A percentile compares a stretch with the other conserved stretches of the same genome.
phyloP scores from a whole-genome alignment of 352 stramenopile genomes.

The Nothophytophthora sp. region DNA sequence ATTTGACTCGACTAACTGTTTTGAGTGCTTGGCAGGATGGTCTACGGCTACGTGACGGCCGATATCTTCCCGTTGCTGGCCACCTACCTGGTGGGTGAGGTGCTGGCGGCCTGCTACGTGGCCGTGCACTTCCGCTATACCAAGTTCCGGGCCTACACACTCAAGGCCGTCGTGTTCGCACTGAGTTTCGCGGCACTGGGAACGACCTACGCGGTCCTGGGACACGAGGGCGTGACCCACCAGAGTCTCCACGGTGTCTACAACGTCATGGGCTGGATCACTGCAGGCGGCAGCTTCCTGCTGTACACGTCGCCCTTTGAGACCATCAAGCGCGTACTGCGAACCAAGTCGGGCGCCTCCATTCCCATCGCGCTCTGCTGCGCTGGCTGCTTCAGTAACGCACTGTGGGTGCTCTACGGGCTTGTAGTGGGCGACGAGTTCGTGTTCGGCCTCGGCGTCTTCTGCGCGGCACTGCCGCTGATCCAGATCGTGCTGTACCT shows the following conservation, averaged over 20 bases:
- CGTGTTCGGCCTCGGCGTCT: constrained; percentile 32
- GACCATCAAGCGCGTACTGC: constrained; percentile 24
- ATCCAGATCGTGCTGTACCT: constrained; percentile 44
- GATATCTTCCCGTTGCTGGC: constrained; percentile 39
- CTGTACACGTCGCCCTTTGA: constrained; percentile 32
- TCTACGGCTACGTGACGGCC: constrained; percentile 40
- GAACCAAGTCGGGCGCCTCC: constrained; percentile 29
- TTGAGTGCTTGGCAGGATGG: no score
- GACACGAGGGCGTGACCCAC: constrained; percentile 21
- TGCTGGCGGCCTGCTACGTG: constrained; percentile 22
- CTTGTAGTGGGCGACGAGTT: constrained; percentile 36
- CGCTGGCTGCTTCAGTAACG: constrained; percentile 29
- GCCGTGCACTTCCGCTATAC: constrained; percentile 21
- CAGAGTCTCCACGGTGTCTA: constrained; percentile 18
- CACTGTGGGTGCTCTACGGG: constrained; percentile 35
- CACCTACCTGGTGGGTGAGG: constrained; percentile 34
- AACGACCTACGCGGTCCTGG: constrained; percentile 31
- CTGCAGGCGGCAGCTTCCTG: constrained; percentile 24
- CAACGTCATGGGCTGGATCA: constrained; percentile 30
- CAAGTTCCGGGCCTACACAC: constrained; percentile 10
- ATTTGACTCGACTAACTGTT: no score
- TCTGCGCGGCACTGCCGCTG: constrained; percentile 30
- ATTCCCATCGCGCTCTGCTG: constrained; percentile 36
- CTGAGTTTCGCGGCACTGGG: constrained; percentile 18
- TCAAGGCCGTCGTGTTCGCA: constrained; percentile 20